Conservation (phyloP, 2,329 filamentous ascomycete genomes). For the Harringtonia aguacate region DNA sequence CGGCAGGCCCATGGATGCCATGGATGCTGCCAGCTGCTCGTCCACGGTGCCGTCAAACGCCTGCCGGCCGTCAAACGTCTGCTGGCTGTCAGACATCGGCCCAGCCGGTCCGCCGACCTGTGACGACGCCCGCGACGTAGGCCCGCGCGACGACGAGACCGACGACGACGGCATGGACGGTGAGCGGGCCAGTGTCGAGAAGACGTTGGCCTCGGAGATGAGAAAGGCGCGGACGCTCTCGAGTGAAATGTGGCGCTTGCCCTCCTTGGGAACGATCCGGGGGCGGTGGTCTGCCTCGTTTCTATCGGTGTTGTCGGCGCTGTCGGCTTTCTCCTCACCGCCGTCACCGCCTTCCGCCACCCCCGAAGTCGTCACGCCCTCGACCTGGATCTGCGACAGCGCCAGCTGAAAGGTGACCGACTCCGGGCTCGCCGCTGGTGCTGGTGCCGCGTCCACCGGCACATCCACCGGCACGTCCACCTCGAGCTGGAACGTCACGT, state of each 20-base stretch:
- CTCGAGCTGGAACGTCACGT: constrained; percentile 57
- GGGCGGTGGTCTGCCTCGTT: constrained; percentile 13
- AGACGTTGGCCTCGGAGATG: constrained; percentile 57
- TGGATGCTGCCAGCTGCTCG: neutral
- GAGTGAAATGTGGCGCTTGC: constrained; percentile 55
- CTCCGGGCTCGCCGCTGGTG: constrained; percentile 24
- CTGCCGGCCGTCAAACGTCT: neutral
- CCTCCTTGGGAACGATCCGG: constrained; percentile 40
- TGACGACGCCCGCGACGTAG: too few species aligned
- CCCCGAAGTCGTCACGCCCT: constrained; percentile 45
- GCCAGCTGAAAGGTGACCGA: constrained; percentile 54
- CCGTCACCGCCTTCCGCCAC: neutral
- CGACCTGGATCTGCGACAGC: constrained; percentile 53
- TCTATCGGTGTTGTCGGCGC: constrained; percentile 15
- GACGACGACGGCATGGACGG: constrained; percentile 52
- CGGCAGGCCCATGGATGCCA: constrained; percentile 14
- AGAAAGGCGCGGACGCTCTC: constrained; percentile 52
- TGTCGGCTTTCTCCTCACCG: neutral
- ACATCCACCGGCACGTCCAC: constrained; percentile 42
- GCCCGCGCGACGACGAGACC: constrained; percentile 24
- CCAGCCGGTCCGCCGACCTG: too few species aligned
- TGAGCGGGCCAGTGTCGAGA: constrained; percentile 47
- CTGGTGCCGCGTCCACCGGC: neutral
- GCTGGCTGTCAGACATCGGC: too few species aligned
- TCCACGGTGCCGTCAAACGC: neutral